Conservation (phyloP, 176 grass and related monocot genomes). For the Pontederia crassipes region DNA sequence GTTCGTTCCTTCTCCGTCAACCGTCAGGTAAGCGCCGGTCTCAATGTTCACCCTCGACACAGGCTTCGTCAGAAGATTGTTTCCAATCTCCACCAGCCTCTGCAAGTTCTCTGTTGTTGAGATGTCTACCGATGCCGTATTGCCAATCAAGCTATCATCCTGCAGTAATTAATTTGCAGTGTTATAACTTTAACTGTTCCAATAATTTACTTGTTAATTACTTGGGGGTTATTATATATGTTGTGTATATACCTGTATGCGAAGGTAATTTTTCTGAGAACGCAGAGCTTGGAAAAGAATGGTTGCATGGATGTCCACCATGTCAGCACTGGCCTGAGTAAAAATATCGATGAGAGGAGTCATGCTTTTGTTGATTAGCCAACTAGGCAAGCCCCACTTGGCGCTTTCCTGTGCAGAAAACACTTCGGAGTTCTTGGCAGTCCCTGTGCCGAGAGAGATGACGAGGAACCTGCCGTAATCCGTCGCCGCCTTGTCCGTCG, state of each 20-base stretch:
- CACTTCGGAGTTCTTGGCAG: conserved; percentile 29
- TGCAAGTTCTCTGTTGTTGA: conserved; percentile 28
- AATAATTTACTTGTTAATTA: not conserved
- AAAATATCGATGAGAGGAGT: conserved; percentile 58
- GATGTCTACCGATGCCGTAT: conserved; percentile 25
- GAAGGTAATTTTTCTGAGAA: conserved; percentile 28
- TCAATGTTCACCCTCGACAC: conserved; percentile 43
- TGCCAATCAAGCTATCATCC: conserved; percentile 28
- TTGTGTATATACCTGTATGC: conserved; percentile 31
- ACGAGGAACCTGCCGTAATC: conserved; percentile 47
- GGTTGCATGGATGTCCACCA: conserved; percentile 59
- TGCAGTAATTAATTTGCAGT: not conserved
- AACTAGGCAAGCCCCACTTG: conserved; percentile 50
- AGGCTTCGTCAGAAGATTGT: conserved; percentile 23
- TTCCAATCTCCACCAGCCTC: conserved; percentile 26
- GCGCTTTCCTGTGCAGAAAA: conserved; percentile 8
- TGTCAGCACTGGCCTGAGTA: conserved; percentile 40
- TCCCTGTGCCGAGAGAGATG: conserved; percentile 42
- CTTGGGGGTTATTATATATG: not conserved
- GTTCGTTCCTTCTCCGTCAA: conserved; percentile 24
- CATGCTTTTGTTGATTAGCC: conserved; percentile 35
- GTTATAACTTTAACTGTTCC: not conserved
- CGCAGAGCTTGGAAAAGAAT: conserved; percentile 41
- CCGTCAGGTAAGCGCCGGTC: conserved; percentile 22
- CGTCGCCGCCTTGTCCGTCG: conserved; percentile 11